Evolutionary conservation across 139 green algal species (phyloP), one percentile per base, ranked within the genome.

Genomic region (Auxenochlorella protothecoides): DNA sequence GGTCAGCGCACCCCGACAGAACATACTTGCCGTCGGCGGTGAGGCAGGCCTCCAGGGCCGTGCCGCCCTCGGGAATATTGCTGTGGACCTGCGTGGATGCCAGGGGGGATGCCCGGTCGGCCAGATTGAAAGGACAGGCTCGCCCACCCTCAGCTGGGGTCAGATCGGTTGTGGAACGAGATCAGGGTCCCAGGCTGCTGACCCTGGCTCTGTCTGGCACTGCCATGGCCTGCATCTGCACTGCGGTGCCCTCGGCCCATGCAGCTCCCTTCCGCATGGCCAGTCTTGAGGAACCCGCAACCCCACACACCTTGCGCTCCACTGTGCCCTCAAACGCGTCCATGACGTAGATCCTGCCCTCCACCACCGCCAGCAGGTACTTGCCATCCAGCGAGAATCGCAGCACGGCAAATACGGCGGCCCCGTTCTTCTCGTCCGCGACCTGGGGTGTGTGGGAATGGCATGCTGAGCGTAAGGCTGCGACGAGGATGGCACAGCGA

Each of bases 361-460:
- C 88, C 67, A 78, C 84, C 62, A 87, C 83, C 10, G 79, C 84
- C 72, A 94, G 75, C 63, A 96, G 75, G 55, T 80, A 66, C 74
- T 92, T 89, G 61, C 92, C 92, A 65, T 97, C 90, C 55, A 85
- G 84, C 56, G 73, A 87, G 79, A 97, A 97, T 55, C 74, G 78
- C 8, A 96, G 76, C 59, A 79, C 74, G 9, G 82, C 74, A 74
- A 93, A 92, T 12, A 81, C 59, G 5, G 75, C 63, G 12, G 80
- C 72, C 14, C 56, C 80, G 73, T 86, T 82, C 44, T 68, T 64
- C 74, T 90, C 81, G 54, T 88, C 81, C 11, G 68, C 27, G 0
- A 92, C 79, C 86, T 91, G 84, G 8, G 51, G 27, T 44, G 27
- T 44, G 27, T 44, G 27, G 27, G 27, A 44, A 44, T 44, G 27